These are phyloP conservation scores for Typha latifolia DNA, from an alignment of 176 grass and related monocot genomes.

Conservation along the genomic window DNA sequence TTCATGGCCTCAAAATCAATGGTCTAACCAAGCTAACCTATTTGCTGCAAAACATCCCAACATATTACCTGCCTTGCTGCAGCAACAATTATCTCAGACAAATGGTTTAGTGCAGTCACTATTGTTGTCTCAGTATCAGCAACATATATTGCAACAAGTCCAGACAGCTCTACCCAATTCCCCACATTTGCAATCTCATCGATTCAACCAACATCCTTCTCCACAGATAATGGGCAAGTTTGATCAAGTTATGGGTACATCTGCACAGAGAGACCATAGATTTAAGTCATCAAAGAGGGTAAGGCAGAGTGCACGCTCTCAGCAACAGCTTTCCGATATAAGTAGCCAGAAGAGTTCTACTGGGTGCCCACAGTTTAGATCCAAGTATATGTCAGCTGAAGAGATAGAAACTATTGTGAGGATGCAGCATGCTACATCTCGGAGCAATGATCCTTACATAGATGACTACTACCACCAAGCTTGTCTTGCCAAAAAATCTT, in stretches of 20 bases:
- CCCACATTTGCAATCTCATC: slow-evolving; percentile 10
- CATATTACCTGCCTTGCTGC: slow-evolving; percentile 6
- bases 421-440: slow-evolving; percentile 26
- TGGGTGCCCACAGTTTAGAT: slow-evolving; percentile 21
- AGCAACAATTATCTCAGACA: slow-evolving; percentile 5
- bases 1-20: neutral
- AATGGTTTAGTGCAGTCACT: slow-evolving; percentile 1
- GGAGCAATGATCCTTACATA: slow-evolving; percentile 26
- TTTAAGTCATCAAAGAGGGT: slow-evolving; percentile 17
- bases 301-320: slow-evolving; percentile 15
- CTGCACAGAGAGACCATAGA: slow-evolving; percentile 12
- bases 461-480: slow-evolving; percentile 49
- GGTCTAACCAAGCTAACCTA: neutral
- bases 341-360: slow-evolving; percentile 3
- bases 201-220: slow-evolving; percentile 4
- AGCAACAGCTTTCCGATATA: slow-evolving; percentile 7
- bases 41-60: neutral
- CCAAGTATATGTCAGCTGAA: slow-evolving; percentile 43
- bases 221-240: slow-evolving; percentile 4
- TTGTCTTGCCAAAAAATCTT: slow-evolving; percentile 30
- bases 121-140: slow-evolving; percentile 10
- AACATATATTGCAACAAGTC: slow-evolving; percentile 13
- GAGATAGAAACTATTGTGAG: slow-evolving; percentile 33
- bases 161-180: neutral
- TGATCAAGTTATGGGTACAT: slow-evolving; percentile 3